Percentiles rank a stretch among this genome's conserved stretches.
Evolutionary conservation across 148 eudicot species (phyloP).

Genomic region (Arctostaphylos glauca): DNA sequence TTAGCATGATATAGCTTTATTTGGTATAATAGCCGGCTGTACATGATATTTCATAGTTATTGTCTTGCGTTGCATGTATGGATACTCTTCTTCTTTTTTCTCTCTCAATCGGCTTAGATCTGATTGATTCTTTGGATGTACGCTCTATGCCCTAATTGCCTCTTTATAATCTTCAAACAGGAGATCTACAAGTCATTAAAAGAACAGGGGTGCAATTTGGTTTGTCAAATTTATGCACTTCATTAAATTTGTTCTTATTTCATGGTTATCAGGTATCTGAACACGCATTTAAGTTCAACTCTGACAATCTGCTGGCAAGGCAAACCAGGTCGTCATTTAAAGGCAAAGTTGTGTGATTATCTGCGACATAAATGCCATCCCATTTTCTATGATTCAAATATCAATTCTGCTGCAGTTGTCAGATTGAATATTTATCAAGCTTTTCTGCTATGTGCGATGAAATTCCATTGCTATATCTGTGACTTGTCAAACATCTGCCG

Average conservation of each 20-base stretch:
- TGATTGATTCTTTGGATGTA: neutral
- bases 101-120: neutral
- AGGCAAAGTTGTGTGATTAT: constrained; percentile 62
- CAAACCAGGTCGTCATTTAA: constrained; percentile 46
- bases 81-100: neutral
- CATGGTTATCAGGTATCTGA: constrained; percentile 51
- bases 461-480: constrained; percentile 71
- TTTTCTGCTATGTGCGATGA: constrained; percentile 83
- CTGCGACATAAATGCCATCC: constrained; percentile 88
- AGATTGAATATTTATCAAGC: constrained; percentile 78
- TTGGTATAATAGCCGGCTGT: neutral
- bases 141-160: neutral
- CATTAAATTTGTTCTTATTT: neutral
- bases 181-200: neutral
- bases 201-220: neutral
- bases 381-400: constrained; percentile 66
- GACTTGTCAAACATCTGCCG: constrained; percentile 42
- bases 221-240: neutral
- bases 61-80: neutral
- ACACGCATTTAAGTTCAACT: constrained; percentile 59
- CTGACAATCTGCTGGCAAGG: constrained; percentile 62
- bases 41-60: neutral
- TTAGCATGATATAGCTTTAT: neutral
- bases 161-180: neutral
- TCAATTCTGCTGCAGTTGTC: constrained; percentile 70